Conservation (phyloP, 257 asterid species). For the Solanum tarijense region DNA sequence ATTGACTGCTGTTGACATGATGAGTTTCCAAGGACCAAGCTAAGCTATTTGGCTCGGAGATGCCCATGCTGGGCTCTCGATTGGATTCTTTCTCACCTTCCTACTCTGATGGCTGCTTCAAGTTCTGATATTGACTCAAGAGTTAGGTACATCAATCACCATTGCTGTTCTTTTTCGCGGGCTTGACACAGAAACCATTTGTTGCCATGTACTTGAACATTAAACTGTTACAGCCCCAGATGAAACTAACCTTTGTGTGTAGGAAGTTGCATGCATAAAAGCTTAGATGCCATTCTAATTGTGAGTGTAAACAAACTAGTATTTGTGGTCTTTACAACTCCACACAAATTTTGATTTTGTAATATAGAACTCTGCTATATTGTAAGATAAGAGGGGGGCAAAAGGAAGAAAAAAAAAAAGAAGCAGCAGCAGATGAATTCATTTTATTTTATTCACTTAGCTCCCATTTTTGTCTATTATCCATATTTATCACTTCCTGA, state of each 20-base stretch:
- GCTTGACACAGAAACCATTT: neutral
- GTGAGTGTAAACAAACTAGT: conserved; percentile 16
- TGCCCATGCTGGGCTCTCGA: neutral
- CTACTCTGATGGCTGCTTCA: neutral
- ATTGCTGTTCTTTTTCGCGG: neutral
- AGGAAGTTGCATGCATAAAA: conserved; percentile 2
- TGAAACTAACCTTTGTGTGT: conserved; percentile 5
- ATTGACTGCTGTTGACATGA: conserved; percentile 24
- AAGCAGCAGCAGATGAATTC: neutral
- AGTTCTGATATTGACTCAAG: neutral
- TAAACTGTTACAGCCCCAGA: neutral
- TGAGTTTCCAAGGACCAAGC: neutral
- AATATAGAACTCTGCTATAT: conserved; percentile 31
- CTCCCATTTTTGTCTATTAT: neutral
- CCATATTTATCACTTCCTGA: neutral
- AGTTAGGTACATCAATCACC: neutral
- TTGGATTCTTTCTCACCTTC: neutral
- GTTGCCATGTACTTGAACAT: neutral
- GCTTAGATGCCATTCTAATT: conserved; percentile 8
- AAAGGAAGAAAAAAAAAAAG: neutral
- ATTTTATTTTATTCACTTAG: neutral
- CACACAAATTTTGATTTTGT: conserved; percentile 44
- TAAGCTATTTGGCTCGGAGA: neutral
- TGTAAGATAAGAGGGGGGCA: conserved; percentile 26
- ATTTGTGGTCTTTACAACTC: conserved; percentile 21